Conservation (phyloP, 305 asterid genomes). For the Solanum hybrid region DNA sequence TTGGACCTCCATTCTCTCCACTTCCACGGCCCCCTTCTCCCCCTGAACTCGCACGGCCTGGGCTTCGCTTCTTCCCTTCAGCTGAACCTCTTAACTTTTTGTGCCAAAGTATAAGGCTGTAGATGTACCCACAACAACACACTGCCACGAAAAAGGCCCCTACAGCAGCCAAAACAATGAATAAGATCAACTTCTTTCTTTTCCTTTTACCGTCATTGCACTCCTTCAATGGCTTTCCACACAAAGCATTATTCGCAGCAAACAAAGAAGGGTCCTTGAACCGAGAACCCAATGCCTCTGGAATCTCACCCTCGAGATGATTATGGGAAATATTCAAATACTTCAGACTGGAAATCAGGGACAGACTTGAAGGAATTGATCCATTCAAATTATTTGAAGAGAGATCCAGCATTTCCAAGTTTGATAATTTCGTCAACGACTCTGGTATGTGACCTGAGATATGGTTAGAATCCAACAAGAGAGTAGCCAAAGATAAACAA, state of each 20-base stretch:
- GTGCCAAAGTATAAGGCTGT: slow-evolving; percentile 52
- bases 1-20: slow-evolving; percentile 70
- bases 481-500: slow-evolving; percentile 37
- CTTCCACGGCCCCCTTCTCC: slow-evolving; percentile 57
- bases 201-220: slow-evolving; percentile 30
- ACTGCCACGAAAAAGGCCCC: slow-evolving; percentile 41
- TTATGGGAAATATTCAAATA: slow-evolving; percentile 48
- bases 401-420: slow-evolving; percentile 35
- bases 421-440: slow-evolving; percentile 32
- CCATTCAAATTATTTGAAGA: slow-evolving; percentile 56
- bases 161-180: slow-evolving; percentile 37
- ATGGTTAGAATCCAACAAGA: slow-evolving; percentile 52
- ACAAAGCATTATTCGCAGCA: slow-evolving; percentile 40
- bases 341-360: slow-evolving; percentile 32
- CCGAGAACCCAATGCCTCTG: slow-evolving; percentile 40
- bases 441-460: slow-evolving; percentile 56
- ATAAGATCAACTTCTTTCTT: slow-evolving; percentile 48
- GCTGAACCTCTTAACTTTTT: slow-evolving; percentile 38
- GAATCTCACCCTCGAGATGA: slow-evolving; percentile 62
- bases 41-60: slow-evolving; percentile 43
- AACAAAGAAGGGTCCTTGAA: slow-evolving; percentile 55
- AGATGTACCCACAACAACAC: slow-evolving; percentile 62
- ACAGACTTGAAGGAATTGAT: slow-evolving; percentile 45
- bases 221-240: slow-evolving; percentile 52
- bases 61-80: slow-evolving; percentile 64